Percentiles rank a stretch among this genome's conserved stretches.
phyloP scores from a whole-genome alignment of 139 green algal genomes.

The Chlorella sp. region DNA sequence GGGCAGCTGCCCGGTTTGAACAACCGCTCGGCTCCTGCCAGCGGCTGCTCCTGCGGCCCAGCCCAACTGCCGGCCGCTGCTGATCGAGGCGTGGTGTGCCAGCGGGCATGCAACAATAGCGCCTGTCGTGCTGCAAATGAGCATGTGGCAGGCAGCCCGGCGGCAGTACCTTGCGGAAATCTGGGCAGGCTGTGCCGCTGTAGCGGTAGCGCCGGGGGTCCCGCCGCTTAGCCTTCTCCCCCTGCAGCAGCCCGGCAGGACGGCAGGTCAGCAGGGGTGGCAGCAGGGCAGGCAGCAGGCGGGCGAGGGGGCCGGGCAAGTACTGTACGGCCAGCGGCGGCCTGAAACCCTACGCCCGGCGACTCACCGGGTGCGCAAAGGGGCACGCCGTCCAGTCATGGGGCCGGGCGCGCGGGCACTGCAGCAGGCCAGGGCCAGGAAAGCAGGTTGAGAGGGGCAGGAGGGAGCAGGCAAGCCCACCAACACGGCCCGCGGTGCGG shows the following conservation, averaged over 20 bases:
- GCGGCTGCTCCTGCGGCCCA: too few species aligned
- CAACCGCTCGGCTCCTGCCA: too few species aligned
- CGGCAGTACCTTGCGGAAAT: slow-evolving; percentile 81
- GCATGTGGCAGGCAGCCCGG: too few species aligned
- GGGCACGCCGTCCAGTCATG: slow-evolving; percentile 78
- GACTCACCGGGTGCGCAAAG: slow-evolving; percentile 18
- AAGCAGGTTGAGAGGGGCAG: neutral
- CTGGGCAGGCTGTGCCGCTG: slow-evolving; percentile 85
- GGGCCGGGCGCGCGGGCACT: slow-evolving; percentile 61
- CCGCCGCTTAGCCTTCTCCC: slow-evolving; percentile 87
- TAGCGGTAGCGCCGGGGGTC: slow-evolving; percentile 77
- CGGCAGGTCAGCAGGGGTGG: slow-evolving; percentile 55
- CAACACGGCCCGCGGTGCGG: neutral
- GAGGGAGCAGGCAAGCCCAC: neutral
- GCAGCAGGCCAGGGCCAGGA: neutral
- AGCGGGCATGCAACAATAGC: too few species aligned
- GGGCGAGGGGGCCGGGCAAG: neutral
- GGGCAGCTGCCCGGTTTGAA: too few species aligned
- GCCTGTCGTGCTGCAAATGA: too few species aligned
- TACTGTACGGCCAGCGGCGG: neutral
- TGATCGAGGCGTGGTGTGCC: too few species aligned
- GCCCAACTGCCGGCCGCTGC: too few species aligned
- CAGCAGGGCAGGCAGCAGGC: neutral
- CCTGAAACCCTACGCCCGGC: neutral
- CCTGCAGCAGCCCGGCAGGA: slow-evolving; percentile 11